Evolutionary conservation across 192 early-diverging fungal genomes (phyloP).

Genomic region (Phlyctochytrium planicorne): DNA sequence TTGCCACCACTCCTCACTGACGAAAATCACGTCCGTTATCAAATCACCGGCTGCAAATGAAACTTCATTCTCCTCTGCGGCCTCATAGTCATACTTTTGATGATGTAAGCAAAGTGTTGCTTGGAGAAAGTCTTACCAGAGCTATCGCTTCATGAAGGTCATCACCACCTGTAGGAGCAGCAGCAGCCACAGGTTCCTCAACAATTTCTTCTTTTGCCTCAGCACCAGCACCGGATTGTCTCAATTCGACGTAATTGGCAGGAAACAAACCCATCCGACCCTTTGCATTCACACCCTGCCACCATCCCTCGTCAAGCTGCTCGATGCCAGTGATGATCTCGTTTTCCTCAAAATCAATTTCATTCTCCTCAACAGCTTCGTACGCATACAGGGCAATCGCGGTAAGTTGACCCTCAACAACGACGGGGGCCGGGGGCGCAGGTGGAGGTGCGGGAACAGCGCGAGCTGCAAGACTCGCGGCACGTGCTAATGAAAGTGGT

Average conservation of each 20-base stretch:
- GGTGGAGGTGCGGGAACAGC: constrained; percentile 10
- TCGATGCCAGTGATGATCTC: constrained; percentile 78
- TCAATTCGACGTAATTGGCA: constrained; percentile 46
- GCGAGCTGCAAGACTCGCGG: constrained; percentile 15
- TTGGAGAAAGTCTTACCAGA: background rate
- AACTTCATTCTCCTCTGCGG: constrained; percentile 85
- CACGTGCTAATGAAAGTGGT: constrained; percentile 5
- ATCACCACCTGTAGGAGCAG: background rate
- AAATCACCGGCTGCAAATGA: constrained; percentile 71
- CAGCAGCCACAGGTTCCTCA: background rate
- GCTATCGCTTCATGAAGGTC: constrained; percentile 1
- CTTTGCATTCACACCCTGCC: constrained; percentile 78
- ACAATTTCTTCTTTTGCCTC: background rate
- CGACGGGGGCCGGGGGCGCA: constrained; percentile 12
- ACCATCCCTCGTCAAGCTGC: constrained; percentile 89
- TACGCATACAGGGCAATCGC: constrained; percentile 71
- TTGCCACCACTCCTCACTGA: constrained; percentile 92
- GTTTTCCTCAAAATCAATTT: constrained; percentile 80
- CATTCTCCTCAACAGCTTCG: constrained; percentile 80
- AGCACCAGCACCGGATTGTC: background rate
- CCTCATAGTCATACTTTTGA: constrained; percentile 75
- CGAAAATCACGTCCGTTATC: constrained; percentile 78
- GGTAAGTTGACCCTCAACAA: constrained; percentile 31
- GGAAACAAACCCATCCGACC: constrained; percentile 84
- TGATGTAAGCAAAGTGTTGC: background rate